phyloP scores from a whole-genome alignment of 345 rosid genomes.

The Moringa oleifera region DNA sequence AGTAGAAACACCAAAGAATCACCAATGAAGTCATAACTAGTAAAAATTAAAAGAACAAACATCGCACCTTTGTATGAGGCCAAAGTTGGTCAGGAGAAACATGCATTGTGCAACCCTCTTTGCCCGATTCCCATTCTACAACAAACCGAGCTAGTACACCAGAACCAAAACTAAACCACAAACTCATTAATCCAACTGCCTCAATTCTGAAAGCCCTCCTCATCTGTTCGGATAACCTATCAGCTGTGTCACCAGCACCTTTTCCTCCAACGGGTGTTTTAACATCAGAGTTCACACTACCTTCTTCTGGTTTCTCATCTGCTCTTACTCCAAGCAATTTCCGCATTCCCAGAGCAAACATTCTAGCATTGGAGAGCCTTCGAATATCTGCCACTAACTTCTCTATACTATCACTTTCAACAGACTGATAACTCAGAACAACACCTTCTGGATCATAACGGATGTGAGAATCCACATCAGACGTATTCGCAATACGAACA shows the following conservation, averaged over 20 bases:
- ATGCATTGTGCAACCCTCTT: slow-evolving; percentile 98
- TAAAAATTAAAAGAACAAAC: not conserved
- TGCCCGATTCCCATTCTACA: slow-evolving; percentile 98
- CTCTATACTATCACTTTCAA: slow-evolving; percentile 85
- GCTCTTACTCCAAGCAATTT: slow-evolving; percentile 85
- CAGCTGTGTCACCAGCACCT: slow-evolving; percentile 55
- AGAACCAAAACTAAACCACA: slow-evolving; percentile 97
- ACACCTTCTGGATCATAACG: slow-evolving; percentile 96
- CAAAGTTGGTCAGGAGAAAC: slow-evolving; percentile 99
- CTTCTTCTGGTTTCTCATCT: slow-evolving; percentile 72
- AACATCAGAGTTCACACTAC: slow-evolving; percentile 35
- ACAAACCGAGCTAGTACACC: slow-evolving; percentile 89
- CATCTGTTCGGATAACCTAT: slow-evolving; percentile 76
- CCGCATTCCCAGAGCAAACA: slow-evolving; percentile 90
- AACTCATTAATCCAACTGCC: slow-evolving; percentile 89
- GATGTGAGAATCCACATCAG: slow-evolving; percentile 91
- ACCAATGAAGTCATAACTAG: not conserved
- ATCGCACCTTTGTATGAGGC: slow-evolving; percentile 93
- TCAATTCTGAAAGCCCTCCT: slow-evolving; percentile 92
- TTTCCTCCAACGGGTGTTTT: slow-evolving; percentile 55
- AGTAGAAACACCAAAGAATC: not conserved
- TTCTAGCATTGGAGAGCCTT: slow-evolving; percentile 96
- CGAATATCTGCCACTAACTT: slow-evolving; percentile 86
- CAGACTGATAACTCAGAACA: slow-evolving; percentile 88
- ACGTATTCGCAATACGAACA: slow-evolving; percentile 87